A percentile compares a stretch with the other conserved stretches of the same genome.
These are phyloP conservation scores for Lithospermum erythrorhizon DNA, from an alignment of 257 asterid genomes.

Conservation along the genomic window DNA sequence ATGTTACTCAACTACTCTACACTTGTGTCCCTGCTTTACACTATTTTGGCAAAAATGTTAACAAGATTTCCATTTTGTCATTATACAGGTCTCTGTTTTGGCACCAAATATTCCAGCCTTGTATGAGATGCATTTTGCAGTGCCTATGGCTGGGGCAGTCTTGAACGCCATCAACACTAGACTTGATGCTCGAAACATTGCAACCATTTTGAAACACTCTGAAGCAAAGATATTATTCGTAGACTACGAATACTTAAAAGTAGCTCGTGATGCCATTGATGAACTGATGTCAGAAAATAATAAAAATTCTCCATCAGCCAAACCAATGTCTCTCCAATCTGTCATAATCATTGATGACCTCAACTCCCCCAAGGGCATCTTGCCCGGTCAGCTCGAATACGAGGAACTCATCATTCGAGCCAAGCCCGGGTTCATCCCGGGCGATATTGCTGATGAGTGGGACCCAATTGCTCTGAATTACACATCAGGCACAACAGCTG, in stretches of 20 bases:
- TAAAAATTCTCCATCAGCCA: conserved; percentile 5
- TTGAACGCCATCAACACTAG: conserved; percentile 71
- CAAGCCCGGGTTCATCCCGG: conserved; percentile 21
- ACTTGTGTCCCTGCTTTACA: too few relatives aligned
- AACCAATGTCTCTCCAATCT: conserved; percentile 23
- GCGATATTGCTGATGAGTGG: conserved; percentile 52
- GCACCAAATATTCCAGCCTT: conserved; percentile 83
- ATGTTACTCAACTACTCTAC: too few relatives aligned
- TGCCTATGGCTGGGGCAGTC: conserved; percentile 90
- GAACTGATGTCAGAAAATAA: conserved; percentile 16
- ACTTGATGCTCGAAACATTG: conserved; percentile 47
- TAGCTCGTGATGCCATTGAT: conserved; percentile 44
- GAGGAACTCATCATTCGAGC: conserved; percentile 43
- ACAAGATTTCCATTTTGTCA: neutral
- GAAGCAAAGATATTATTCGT: conserved; percentile 61
- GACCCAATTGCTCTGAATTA: conserved; percentile 74
- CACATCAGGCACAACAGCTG: conserved; percentile 82
- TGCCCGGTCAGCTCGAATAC: conserved; percentile 53
- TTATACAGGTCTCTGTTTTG: conserved; percentile 59
- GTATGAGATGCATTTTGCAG: conserved; percentile 88
- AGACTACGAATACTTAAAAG: conserved; percentile 37
- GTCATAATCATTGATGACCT: conserved; percentile 64
- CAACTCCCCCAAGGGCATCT: conserved; percentile 39
- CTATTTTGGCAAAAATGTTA: neutral
- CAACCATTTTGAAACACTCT: conserved; percentile 55